Percentiles rank a stretch among this genome's conserved stretches.
Conservation (phyloP, 495 filamentous ascomycete species). For the Darksidea phi region DNA sequence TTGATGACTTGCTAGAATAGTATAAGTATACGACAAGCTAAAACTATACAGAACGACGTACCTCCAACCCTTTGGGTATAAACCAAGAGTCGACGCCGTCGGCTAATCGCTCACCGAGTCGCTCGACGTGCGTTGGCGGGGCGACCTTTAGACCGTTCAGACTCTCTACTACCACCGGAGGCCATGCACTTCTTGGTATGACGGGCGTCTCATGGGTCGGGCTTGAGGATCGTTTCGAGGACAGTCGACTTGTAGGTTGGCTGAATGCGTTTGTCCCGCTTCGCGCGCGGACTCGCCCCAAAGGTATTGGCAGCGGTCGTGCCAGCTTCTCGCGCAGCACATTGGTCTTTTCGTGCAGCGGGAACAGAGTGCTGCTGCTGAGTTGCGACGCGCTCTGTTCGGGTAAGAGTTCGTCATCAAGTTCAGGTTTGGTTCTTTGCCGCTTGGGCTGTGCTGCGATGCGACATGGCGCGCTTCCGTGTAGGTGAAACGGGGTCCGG, state of each 20-base stretch:
- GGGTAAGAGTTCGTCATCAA: conserved; percentile 18
- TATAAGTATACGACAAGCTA: conserved; percentile 5
- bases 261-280: conserved; percentile 18
- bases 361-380: neutral
- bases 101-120: conserved; percentile 20
- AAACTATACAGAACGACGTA: conserved; percentile 9
- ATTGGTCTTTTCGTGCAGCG: conserved; percentile 9
- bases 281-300: no score
- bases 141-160: conserved; percentile 14
- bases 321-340: no score
- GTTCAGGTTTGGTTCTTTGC: conserved; percentile 20
- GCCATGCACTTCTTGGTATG: conserved; percentile 13
- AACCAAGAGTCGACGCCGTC: conserved; percentile 25
- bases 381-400: conserved; percentile 21
- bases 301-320: no score
- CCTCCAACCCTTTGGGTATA: conserved; percentile 19
- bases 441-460: conserved; percentile 26
- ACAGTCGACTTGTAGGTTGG: conserved; percentile 4
- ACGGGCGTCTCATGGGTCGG: conserved; percentile 16
- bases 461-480: conserved; percentile 19
- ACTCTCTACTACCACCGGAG: conserved; percentile 6
- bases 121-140: conserved; percentile 4
- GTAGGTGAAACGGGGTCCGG: no score
- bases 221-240: conserved; percentile 15
- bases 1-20: conserved; percentile 18